Percentiles rank a stretch among this genome's conserved stretches.
phyloP scores from a whole-genome alignment of 441 rosid species.

The Syzygium syzygioides region DNA sequence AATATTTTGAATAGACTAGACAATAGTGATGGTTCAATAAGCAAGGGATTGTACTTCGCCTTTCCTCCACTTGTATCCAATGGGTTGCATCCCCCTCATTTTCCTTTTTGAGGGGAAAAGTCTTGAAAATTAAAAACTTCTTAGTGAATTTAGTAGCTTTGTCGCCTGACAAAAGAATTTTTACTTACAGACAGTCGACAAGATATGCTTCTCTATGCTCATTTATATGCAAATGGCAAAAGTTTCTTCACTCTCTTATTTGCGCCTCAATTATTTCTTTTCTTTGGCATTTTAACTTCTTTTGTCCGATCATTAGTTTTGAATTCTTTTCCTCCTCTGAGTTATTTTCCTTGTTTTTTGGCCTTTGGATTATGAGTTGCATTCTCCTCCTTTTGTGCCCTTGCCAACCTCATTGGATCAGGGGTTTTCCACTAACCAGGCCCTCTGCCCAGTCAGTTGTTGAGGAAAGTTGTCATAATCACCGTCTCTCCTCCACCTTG shows the following conservation, averaged over 20 bases:
- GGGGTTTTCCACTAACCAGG: background rate
- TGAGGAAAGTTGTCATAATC: background rate
- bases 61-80: background rate
- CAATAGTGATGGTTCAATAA: background rate
- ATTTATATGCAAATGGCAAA: background rate
- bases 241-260: background rate
- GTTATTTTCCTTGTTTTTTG: background rate
- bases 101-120: background rate
- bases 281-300: background rate
- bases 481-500: background rate
- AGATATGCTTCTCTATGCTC: background rate
- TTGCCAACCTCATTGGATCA: background rate
- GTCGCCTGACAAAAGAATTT: background rate
- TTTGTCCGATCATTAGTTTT: background rate
- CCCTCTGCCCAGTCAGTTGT: background rate
- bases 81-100: background rate
- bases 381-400: background rate
- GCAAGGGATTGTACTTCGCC: background rate
- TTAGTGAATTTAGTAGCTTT: background rate
- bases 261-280: background rate
- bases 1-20: conserved; percentile 2
- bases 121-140: background rate
- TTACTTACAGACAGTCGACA: background rate
- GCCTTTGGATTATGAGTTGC: background rate
- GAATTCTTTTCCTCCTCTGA: background rate